Conservation (phyloP, 495 filamentous ascomycete genomes). For the Tuber melanosporum region DNA sequence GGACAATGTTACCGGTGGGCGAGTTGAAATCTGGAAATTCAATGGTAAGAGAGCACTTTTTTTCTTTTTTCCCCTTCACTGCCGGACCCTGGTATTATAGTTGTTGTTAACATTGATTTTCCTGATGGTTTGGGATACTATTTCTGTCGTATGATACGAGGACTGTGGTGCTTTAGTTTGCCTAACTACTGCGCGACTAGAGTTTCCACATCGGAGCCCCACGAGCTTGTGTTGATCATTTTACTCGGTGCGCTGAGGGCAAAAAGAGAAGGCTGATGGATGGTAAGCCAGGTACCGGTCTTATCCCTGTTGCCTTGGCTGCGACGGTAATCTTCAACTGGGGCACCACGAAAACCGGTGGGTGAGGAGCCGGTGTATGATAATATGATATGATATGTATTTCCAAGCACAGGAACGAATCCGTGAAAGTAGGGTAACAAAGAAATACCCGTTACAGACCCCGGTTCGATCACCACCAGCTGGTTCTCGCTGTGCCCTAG, state of each 20-base stretch:
- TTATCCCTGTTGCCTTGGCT: not conserved
- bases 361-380: not conserved
- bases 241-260: conserved; percentile 4
- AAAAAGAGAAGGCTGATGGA: not conserved
- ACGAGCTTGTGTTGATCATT: not conserved
- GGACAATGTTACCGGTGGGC: not conserved
- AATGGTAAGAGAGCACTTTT: not conserved
- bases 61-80: not conserved
- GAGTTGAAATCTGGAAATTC: not conserved
- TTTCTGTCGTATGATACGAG: not conserved
- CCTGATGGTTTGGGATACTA: not conserved
- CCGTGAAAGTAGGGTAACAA: not conserved
- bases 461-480: not conserved
- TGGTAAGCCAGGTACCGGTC: not conserved
- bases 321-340: not conserved
- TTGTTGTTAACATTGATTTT: not conserved
- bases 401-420: not conserved
- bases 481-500: not conserved
- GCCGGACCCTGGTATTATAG: not conserved
- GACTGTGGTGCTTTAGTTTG: not conserved
- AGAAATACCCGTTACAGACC: not conserved
- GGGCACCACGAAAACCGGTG: not conserved
- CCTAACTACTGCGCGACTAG: not conserved
- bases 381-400: not conserved
- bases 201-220: not conserved